Conservation (phyloP, 2,329 filamentous ascomycete species). For the Anthostomella pinea region DNA sequence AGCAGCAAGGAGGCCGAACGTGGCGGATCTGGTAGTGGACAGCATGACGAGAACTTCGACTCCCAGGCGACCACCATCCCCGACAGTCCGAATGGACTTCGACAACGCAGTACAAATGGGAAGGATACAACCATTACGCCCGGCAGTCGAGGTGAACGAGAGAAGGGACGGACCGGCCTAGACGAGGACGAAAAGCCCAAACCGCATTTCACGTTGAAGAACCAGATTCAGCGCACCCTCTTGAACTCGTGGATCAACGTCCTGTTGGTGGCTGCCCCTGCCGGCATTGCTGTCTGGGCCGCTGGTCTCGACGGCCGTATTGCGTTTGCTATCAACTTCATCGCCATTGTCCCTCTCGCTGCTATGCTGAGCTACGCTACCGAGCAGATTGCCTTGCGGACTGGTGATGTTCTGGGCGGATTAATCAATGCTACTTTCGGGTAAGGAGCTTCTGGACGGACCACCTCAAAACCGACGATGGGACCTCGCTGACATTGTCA, state of each 20-base stretch:
- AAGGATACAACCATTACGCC: too few relatives aligned
- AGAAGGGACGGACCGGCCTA: slow-evolving; percentile 10
- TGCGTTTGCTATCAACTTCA: slow-evolving; percentile 86
- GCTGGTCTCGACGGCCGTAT: slow-evolving; percentile 40
- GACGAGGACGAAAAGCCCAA: slow-evolving; percentile 40
- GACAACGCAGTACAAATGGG: too few relatives aligned
- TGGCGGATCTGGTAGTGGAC: slow-evolving; percentile 1
- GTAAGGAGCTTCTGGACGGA: slow-evolving; percentile 39
- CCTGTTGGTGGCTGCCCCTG: slow-evolving; percentile 72
- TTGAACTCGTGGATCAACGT: slow-evolving; percentile 87
- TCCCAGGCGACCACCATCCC: slow-evolving; percentile 20
- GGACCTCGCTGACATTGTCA: slow-evolving; percentile 7
- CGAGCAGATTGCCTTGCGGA: slow-evolving; percentile 80
- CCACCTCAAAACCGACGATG: background rate
- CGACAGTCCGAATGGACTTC: too few relatives aligned
- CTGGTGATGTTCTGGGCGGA: slow-evolving; percentile 83
- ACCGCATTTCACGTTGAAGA: slow-evolving; percentile 55
- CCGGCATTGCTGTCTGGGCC: slow-evolving; percentile 74
- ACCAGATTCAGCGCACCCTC: slow-evolving; percentile 71
- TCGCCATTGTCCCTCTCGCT: slow-evolving; percentile 88
- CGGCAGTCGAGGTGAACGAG: too few relatives aligned
- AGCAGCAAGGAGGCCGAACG: slow-evolving; percentile 16
- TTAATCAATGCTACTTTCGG: slow-evolving; percentile 89
- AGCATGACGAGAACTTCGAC: slow-evolving; percentile 12
- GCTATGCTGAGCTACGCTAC: slow-evolving; percentile 85